phyloP scores from a whole-genome alignment of 805 yeast genomes.

The Yueomyces sinensis region DNA sequence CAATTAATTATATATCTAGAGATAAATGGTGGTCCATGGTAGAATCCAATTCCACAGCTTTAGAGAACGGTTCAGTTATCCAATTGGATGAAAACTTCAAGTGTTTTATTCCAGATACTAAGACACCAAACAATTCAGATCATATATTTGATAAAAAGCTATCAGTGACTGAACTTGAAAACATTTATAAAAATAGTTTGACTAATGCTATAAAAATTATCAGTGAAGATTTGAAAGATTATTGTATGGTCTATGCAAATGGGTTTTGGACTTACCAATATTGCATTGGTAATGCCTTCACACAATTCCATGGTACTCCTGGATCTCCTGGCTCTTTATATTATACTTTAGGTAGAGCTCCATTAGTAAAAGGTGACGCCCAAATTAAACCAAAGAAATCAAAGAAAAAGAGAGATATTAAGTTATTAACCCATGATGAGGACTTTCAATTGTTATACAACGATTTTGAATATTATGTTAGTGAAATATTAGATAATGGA shows the following conservation, averaged over 20 bases:
- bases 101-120: conserved; percentile 12
- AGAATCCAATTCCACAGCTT: conserved; percentile 3
- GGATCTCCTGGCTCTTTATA: conserved; percentile 1
- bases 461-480: conserved; percentile 24
- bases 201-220: conserved; percentile 10
- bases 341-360: conserved; percentile 12
- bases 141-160: not conserved
- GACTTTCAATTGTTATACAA: conserved; percentile 21
- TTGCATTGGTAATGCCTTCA: conserved; percentile 35
- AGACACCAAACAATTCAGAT: not conserved
- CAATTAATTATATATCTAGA: conserved; percentile 9
- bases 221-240: conserved; percentile 4
- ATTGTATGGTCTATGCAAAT: conserved; percentile 18
- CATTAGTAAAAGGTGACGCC: conserved; percentile 9
- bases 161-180: conserved; percentile 1
- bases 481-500: conserved; percentile 33
- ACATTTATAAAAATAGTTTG: conserved; percentile 5
- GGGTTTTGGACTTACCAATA: conserved; percentile 45
- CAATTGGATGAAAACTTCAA: conserved; percentile 9
- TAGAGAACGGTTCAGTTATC: conserved; percentile 7
- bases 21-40: conserved; percentile 8
- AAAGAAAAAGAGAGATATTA: conserved; percentile 4
- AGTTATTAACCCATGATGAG: conserved; percentile 2
- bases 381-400: conserved; percentile 18
- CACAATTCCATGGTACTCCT: conserved; percentile 31